phyloP scores from a whole-genome alignment of 768 basidiomycete species.

The Ramaria rubella region DNA sequence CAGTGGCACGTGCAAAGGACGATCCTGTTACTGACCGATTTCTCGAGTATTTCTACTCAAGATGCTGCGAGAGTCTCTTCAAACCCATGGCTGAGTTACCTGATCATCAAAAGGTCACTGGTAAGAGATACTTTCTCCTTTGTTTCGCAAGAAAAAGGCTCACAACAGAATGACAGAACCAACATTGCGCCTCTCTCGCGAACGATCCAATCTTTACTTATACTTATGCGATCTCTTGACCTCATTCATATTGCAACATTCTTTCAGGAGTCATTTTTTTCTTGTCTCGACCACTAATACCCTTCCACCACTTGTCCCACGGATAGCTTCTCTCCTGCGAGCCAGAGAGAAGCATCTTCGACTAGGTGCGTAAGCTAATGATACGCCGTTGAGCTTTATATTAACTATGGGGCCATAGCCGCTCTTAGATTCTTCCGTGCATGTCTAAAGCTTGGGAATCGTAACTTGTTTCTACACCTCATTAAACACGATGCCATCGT shows the following conservation, averaged over 20 bases:
- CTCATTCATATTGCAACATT: conserved; percentile 83
- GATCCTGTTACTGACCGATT: conserved; percentile 84
- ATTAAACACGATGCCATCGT: conserved; percentile 80
- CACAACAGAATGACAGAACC: conserved; percentile 34
- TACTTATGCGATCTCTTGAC: conserved; percentile 89
- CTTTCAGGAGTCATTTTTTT: conserved; percentile 88
- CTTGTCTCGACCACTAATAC: conserved; percentile 64
- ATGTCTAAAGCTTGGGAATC: conserved; percentile 75
- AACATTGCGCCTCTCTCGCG: conserved; percentile 52
- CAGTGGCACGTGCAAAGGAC: conserved; percentile 60
- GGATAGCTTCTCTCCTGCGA: conserved; percentile 71
- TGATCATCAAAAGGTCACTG: conserved; percentile 50
- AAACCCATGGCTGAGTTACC: conserved; percentile 71
- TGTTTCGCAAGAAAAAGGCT: not conserved
- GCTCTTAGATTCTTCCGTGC: conserved; percentile 89
- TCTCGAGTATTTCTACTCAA: conserved; percentile 90
- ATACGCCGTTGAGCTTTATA: not conserved
- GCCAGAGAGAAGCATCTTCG: conserved; percentile 88
- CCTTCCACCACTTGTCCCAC: conserved; percentile 39
- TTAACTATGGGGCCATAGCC: conserved; percentile 40
- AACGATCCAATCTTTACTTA: conserved; percentile 76
- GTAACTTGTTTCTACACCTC: conserved; percentile 64
- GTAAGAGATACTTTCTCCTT: conserved; percentile 28
- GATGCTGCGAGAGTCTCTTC: conserved; percentile 70
- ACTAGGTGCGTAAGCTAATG: conserved; percentile 48